Base-by-base conservation (phyloP, 345 rosid species). In the Cardiospermum halicacabum region DNA sequence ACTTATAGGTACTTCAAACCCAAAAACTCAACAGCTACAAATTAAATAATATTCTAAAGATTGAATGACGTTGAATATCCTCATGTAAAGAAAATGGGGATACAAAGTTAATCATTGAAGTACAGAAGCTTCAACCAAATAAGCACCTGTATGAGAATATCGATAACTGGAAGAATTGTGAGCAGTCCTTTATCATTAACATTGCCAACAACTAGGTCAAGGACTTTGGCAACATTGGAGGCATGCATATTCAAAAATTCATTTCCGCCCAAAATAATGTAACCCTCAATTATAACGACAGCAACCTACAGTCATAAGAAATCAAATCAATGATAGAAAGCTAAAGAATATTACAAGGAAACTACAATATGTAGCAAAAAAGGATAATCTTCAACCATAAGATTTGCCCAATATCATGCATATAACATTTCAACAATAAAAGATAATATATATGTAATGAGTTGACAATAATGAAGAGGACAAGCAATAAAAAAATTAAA, bases 151-250 rank as follows among this genome's bases (percentile, higher is more conserved):
- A 94, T 75, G 62, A 91, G 82, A 68, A 87, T 71, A 78, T 91
- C 97, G 68, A 94, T 78, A 72, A 91, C 89, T 48, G 99, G 99
- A 73, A 91, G 87, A 63, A 78, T 73, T 59, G 96, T 75, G 67
- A 81, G 85, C 68, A 94, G 78, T 53, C 99, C 99, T 69, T 72
- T 78, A 69, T 94, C 89, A 56, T 89, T 91, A 56, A 94, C 97
- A 82, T 89, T 94, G 77, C 91, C 99, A 49, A 94, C 89, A 65
- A 94, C 80, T 65, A 91, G 76, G 80, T 94, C 96, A 68, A 94
- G 91, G 76, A 94, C 85, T 72, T 84, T 91, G 59, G 97, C 96
- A 50, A 94, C 84, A 70, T 56, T 81, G 72, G 96, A 75, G 72
- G 93, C 87, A 70, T 94, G 96, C 79, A 84, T 68, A 56, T 77